Evolutionary conservation across 179 eudicot species (phyloP), one percentile per base, ranked within the genome.

Genomic region (Silene coronaria): DNA sequence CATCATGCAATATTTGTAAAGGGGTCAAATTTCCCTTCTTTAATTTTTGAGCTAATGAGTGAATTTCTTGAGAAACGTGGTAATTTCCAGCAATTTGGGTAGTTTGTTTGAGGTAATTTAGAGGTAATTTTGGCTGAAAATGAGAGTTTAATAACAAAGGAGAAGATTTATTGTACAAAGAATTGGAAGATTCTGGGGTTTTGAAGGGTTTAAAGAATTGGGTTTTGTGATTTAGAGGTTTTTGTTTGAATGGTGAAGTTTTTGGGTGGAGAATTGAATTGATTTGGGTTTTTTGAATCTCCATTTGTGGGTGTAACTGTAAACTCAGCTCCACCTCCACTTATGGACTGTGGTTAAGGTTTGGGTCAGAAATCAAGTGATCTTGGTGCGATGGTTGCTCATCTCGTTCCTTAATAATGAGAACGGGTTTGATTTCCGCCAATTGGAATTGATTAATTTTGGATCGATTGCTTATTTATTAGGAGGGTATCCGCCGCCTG

Each of bases 1-100:
- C 84, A 58, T 79, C 78, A 53, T 80, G 58, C 21, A 83, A 73
- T 28, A 80, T 28, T 61, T 80, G 78, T 72, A 80, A 75, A 45
- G 82, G 80, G 75, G 71, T 65, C 27, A 75, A 80, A 65, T 48
- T 67, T 22, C 72, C 75, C 57, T 23, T 22, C 30, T 75, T 70
- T 9, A 68, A 22, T 68, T 21, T 42, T 4, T 68, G n/a, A 34
- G 67, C 4, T 23, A 62, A 10, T 27, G 67, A 62, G 67, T 26
- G 36, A 62, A 62, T 62, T 26, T 26, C 34, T 23, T 24, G 19
- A 9, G 36, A 1, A 26, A n/a, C 48, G 19, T 38, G 48, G 71
- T 67, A 67, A 7, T 34, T 36, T n/a, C 22, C 26, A 67, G 53
- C 27, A 67, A 67, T 2, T 6, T 34, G 19, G 6, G 51, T 67